Evolutionary conservation across 140 eudicot species (phyloP), one percentile per base, ranked within the genome.

Genomic region (Anethum foeniculum): DNA sequence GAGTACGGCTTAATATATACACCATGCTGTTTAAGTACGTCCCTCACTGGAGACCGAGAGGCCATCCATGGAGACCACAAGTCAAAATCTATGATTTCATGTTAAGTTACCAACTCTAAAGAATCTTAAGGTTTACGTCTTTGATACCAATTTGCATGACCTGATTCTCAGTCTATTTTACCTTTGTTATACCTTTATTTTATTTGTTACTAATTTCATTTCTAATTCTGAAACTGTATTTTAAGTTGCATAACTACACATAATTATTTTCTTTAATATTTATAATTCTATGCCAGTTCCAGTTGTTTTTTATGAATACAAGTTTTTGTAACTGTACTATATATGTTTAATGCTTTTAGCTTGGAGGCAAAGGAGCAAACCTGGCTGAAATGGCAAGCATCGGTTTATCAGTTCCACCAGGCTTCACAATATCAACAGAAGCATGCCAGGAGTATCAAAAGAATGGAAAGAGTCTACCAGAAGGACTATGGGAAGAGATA

Each of bases 331-430:
- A 36, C 23, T 71, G 74, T 16, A 68, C 44, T 18, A 15, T 36
- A 71, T 18, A 16, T 34, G 47, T 34, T 23, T 1, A 71, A 7
- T 52, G 18, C 21, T 25, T 77, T 51, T 86, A 96, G 99, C 88
- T 96, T 85, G 99, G 99, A 84, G 99, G 99, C 71, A 96, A 96
- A 87, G 99, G 99, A 65, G 99, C 99, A 80, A 96, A 96, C 73
- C 90, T 96, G 69, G 99, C 99, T 46, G 99, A 96, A 83, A 96
- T 96, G 99, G 93, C 99, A 25, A 96, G 96, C 89, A 96, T 96
- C 71, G 99, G 99, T 28, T 86, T 96, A 77, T 96, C 99, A 27
- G 99, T 96, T 60, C 99, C 99, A 2, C 98, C 98, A 0, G 98
- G 99, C 52, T 87, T 96, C 77, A 93, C 99, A 34, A 93, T 96